Evolutionary conservation across 2,329 filamentous ascomycete species (phyloP).

Genomic region (Clarireedia paspali): DNA sequence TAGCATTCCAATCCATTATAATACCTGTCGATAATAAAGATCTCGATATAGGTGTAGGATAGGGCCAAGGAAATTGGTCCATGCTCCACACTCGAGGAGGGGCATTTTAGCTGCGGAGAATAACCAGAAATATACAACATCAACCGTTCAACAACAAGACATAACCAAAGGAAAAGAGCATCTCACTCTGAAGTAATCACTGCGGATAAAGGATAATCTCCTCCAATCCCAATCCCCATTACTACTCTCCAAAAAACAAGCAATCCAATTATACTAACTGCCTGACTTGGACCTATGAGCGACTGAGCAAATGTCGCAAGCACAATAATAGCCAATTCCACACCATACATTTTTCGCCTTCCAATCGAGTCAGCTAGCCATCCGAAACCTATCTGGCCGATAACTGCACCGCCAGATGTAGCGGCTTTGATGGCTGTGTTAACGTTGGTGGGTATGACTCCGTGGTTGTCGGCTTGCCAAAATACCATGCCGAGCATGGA

Average conservation of each 20-base stretch:
- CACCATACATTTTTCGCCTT: constrained; percentile 74
- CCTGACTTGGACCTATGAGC: constrained; percentile 51
- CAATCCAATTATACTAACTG: constrained; percentile 51
- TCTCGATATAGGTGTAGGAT: too few relatives aligned
- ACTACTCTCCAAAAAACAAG: constrained; percentile 70
- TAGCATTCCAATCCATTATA: background rate
- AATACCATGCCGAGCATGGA: constrained; percentile 69
- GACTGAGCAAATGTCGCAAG: constrained; percentile 61
- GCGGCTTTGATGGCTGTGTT: constrained; percentile 75
- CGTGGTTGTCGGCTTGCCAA: constrained; percentile 51
- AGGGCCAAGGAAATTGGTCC: too few relatives aligned
- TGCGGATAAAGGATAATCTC: constrained; percentile 73
- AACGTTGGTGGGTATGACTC: constrained; percentile 53
- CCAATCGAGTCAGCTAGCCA: constrained; percentile 70
- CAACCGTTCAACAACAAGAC: background rate
- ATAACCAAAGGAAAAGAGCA: background rate
- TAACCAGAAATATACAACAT: background rate
- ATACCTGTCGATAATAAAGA: background rate
- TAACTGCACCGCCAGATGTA: constrained; percentile 69
- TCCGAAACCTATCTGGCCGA: constrained; percentile 72
- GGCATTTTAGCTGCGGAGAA: too few relatives aligned
- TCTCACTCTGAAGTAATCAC: constrained; percentile 61
- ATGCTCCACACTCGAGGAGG: too few relatives aligned
- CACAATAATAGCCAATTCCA: constrained; percentile 67
- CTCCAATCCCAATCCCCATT: constrained; percentile 73